Evolutionary conservation across 257 asterid genomes (phyloP), one percentile per base, ranked within the genome.

Genomic region (Avicennia marina): DNA sequence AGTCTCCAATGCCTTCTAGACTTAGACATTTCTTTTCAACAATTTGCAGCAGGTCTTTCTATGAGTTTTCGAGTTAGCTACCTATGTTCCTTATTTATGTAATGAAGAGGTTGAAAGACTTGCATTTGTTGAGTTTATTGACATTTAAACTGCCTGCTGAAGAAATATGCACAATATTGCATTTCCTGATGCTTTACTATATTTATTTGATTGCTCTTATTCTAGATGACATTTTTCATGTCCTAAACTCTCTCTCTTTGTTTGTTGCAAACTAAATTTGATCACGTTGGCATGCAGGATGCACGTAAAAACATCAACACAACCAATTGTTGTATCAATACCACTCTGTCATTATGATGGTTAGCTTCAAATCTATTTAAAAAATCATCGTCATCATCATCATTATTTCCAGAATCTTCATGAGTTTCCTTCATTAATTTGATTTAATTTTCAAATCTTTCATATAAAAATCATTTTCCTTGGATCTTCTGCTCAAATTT

Each of bases 1-100:
- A 89, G 63, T 86, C 98, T 57, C 98, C 97, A 18, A 74, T 89
- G 96, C 71, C 90, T 71, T 81, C 97, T 62, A 86, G 95, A 70
- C 90, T 89, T 64, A 76, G 89, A 65, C 95, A 83, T 76, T 93
- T 93, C 86, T 93, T 80, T 78, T 66, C 95, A 59, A 93, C 97
- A 57, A 84, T 93, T 61, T 93, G 83, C 75, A 77, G 62, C 88
- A 89, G 97, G 98, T 88, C 21, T 33, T 69, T 60, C 43, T 48
- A 41, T 18, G 31, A 39, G 27, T 24, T 42, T 22, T 26, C 16
- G 20, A 39, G 13, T 51, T 54, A 56, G 65, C 34, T 64, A 43
- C 53, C 38, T 61, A 34, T 42, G 56, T 49, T 18, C 49, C 58
- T 26, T n/a, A 41, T 46, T 48, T 19, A 52, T 58, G 48, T 38